A percentile compares a stretch with the other conserved stretches of the same genome.
phyloP scores from a whole-genome alignment of 306 rosid genomes.

The Quercus dentata region DNA sequence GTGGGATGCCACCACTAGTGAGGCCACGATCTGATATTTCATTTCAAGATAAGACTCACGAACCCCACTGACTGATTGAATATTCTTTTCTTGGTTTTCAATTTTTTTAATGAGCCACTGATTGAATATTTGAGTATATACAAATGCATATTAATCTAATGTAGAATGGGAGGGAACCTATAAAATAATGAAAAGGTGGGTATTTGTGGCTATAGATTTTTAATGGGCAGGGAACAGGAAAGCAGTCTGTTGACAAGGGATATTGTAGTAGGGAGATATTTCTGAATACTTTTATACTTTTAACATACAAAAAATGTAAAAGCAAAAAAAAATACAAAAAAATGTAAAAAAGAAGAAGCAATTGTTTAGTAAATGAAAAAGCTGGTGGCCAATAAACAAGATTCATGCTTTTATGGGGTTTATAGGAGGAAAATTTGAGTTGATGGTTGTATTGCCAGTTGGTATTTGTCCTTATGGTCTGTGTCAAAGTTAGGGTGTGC shows the following conservation, averaged over 20 bases:
- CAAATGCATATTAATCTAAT: too few relatives aligned
- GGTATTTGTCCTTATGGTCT: too few relatives aligned
- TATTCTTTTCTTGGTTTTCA: background rate
- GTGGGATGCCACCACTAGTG: background rate
- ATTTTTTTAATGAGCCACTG: background rate
- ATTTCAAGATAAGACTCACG: background rate
- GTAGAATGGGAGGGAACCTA: background rate
- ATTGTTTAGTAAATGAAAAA: background rate
- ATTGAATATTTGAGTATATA: slow-evolving; percentile 12
- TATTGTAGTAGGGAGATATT: background rate
- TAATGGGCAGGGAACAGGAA: background rate
- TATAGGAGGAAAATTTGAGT: too few relatives aligned
- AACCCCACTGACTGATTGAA: background rate
- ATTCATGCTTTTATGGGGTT: too few relatives aligned
- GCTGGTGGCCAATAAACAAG: too few relatives aligned
- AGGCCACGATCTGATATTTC: background rate
- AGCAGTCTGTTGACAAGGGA: background rate
- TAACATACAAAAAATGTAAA: background rate
- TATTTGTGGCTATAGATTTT: too few relatives aligned
- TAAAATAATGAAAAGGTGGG: background rate
- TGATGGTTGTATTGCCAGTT: too few relatives aligned
- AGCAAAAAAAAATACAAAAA: too few relatives aligned
- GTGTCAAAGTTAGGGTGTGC: too few relatives aligned
- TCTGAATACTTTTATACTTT: background rate
- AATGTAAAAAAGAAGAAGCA: background rate